A percentile compares a stretch with the other conserved stretches of the same genome.
Evolutionary conservation across 2,329 filamentous ascomycete genomes (phyloP).

Genomic region (Pestalotiopsis sp.): DNA sequence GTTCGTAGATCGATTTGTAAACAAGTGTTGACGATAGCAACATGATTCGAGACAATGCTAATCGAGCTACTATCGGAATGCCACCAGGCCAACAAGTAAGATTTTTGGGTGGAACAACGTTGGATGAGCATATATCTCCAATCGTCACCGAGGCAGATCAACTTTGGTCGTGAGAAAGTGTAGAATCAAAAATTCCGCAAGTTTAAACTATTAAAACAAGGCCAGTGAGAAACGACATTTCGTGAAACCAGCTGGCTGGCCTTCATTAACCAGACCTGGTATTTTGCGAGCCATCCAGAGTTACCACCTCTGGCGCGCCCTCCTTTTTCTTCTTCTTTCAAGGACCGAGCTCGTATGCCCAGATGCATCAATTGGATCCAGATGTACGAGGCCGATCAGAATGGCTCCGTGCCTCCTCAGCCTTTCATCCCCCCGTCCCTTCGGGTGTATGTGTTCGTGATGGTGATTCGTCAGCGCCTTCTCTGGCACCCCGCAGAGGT

Average conservation of each 20-base stretch:
- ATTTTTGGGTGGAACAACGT: too few relatives aligned
- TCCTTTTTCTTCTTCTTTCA: not conserved
- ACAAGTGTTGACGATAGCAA: too few relatives aligned
- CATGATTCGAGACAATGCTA: too few relatives aligned
- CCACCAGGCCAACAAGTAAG: too few relatives aligned
- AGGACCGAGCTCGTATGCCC: not conserved
- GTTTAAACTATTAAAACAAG: slow-evolving; percentile 32
- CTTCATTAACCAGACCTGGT: slow-evolving; percentile 1
- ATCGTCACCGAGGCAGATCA: not conserved
- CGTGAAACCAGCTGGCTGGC: not conserved
- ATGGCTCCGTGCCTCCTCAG: not conserved
- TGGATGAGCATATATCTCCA: not conserved
- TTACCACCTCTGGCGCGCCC: not conserved
- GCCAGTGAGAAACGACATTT: slow-evolving; percentile 26
- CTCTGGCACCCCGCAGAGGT: not conserved
- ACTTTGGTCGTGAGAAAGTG: not conserved
- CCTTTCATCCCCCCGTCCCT: not conserved
- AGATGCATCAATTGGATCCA: not conserved
- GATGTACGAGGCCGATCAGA: not conserved
- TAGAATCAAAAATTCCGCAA: slow-evolving; percentile 3
- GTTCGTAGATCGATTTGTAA: too few relatives aligned
- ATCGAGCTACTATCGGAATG: too few relatives aligned
- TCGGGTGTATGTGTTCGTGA: not conserved
- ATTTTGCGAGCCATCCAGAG: not conserved
- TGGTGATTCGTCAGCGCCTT: not conserved